These are phyloP conservation scores for Colletotrichum orbiculare DNA, from an alignment of 2,329 filamentous ascomycete genomes.

Conservation along the genomic window DNA sequence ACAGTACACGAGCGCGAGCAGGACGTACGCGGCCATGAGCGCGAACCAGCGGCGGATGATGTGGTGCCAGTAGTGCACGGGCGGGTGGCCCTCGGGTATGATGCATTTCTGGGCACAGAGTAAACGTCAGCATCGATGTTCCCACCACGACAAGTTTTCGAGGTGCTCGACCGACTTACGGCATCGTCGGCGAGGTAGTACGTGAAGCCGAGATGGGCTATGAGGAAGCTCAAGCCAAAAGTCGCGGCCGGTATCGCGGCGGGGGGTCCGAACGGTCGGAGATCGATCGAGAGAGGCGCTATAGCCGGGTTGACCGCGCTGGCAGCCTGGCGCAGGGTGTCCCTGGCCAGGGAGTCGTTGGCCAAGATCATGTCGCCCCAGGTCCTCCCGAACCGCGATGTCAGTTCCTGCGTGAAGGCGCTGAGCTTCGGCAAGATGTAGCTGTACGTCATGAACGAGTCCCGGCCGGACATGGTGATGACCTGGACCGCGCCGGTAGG, in stretches of 20 bases:
- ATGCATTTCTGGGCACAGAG: slow-evolving; percentile 18
- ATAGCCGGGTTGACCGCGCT: slow-evolving; percentile 25
- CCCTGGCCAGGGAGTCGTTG: slow-evolving; percentile 11
- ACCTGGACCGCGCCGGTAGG: slow-evolving; percentile 22
- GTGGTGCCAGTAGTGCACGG: slow-evolving; percentile 31
- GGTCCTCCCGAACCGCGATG: slow-evolving; percentile 3
- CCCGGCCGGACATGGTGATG: slow-evolving; percentile 21
- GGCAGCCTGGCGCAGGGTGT: slow-evolving; percentile 12
- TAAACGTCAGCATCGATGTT: not conserved
- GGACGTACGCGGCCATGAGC: slow-evolving; percentile 22
- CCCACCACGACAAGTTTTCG: too few species aligned
- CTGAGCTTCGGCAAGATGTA: slow-evolving; percentile 23
- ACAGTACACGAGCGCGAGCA: slow-evolving; percentile 19
- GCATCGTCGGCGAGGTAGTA: slow-evolving; percentile 25
- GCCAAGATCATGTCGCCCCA: slow-evolving; percentile 20
- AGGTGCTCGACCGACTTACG: not conserved
- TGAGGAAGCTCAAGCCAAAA: slow-evolving; percentile 24
- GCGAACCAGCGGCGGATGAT: slow-evolving; percentile 23
- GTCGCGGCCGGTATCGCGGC: slow-evolving; percentile 21
- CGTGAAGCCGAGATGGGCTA: slow-evolving; percentile 21
- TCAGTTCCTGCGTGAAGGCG: slow-evolving; percentile 9
- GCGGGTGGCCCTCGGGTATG: slow-evolving; percentile 20
- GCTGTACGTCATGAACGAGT: slow-evolving; percentile 29
- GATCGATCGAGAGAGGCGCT: slow-evolving; percentile 24
- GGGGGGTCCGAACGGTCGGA: slow-evolving; percentile 22